Percentiles rank a stretch among this genome's conserved stretches.
Evolutionary conservation across 352 stramenopile species (phyloP).

Genomic region (Phytophthora tubulina): DNA sequence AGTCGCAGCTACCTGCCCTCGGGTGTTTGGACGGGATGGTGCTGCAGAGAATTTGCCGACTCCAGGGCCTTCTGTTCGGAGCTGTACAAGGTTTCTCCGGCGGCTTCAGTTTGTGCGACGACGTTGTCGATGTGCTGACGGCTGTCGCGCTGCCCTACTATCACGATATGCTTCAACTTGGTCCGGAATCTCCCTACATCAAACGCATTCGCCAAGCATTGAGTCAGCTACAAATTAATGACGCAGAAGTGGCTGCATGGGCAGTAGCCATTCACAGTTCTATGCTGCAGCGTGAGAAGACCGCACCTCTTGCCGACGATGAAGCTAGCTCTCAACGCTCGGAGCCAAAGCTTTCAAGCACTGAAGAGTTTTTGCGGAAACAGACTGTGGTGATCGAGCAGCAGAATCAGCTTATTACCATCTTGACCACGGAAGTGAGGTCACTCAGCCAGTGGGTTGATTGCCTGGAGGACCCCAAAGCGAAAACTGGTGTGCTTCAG

Average conservation of each 20-base stretch:
- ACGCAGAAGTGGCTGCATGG: background rate
- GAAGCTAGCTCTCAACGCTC: background rate
- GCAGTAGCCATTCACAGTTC: background rate
- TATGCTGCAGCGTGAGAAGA: background rate
- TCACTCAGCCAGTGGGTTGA: too few relatives aligned
- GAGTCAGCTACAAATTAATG: background rate
- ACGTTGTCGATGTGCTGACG: conserved; percentile 3
- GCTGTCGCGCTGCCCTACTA: background rate
- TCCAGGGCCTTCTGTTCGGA: too few relatives aligned
- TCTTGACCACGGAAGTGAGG: too few relatives aligned
- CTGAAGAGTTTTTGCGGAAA: too few relatives aligned
- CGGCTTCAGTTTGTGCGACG: background rate
- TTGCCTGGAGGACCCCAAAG: too few relatives aligned
- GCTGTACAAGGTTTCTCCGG: too few relatives aligned
- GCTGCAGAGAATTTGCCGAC: too few relatives aligned
- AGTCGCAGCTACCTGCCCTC: background rate
- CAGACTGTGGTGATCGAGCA: too few relatives aligned
- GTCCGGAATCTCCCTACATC: conserved; percentile 1
- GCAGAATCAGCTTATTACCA: too few relatives aligned
- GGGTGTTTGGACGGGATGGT: too few relatives aligned
- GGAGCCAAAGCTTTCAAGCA: too few relatives aligned
- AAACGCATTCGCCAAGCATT: background rate
- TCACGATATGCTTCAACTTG: background rate
- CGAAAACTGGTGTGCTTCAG: too few relatives aligned
- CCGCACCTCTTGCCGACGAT: background rate